Conservation (phyloP, 768 basidiomycete species). For the Psilocybe sp. region DNA sequence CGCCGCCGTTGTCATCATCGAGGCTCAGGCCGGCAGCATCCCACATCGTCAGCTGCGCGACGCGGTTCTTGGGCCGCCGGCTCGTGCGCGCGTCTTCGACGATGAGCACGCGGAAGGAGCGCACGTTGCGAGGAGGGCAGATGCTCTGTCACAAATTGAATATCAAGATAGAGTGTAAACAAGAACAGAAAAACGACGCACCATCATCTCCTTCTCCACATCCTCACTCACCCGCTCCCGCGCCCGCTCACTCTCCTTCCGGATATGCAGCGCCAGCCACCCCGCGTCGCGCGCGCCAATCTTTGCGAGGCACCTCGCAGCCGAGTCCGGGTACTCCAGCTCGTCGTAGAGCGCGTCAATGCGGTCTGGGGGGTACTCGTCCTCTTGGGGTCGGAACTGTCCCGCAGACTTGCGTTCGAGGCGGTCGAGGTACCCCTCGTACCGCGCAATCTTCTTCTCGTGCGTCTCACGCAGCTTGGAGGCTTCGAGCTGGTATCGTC, state of each 20-base stretch:
- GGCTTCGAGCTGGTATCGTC: constrained; percentile 54
- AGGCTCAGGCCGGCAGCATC: constrained; percentile 55
- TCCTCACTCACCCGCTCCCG: constrained; percentile 51
- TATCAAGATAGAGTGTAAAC: neutral
- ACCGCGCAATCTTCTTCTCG: constrained; percentile 50
- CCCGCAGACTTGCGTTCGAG: constrained; percentile 56
- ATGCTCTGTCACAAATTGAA: constrained; percentile 30
- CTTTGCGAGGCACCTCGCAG: constrained; percentile 38
- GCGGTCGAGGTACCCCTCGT: constrained; percentile 63
- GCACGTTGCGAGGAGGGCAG: constrained; percentile 75
- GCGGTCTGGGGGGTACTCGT: constrained; percentile 42
- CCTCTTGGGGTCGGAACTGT: constrained; percentile 27
- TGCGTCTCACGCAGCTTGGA: constrained; percentile 54
- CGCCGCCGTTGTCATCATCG: constrained; percentile 47
- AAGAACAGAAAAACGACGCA: constrained; percentile 27
- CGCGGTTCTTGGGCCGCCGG: constrained; percentile 50
- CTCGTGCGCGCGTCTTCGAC: constrained; percentile 60
- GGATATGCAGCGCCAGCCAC: constrained; percentile 58
- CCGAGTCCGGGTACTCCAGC: constrained; percentile 55
- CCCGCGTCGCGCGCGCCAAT: constrained; percentile 48
- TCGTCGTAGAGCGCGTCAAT: constrained; percentile 60
- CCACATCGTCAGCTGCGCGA: constrained; percentile 83
- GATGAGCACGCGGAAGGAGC: constrained; percentile 71
- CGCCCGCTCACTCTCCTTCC: constrained; percentile 44
- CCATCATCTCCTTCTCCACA: constrained; percentile 73